These are phyloP conservation scores for Brasenia schreberi DNA, from an alignment of 164 flowering plant genomes.

Conservation along the genomic window DNA sequence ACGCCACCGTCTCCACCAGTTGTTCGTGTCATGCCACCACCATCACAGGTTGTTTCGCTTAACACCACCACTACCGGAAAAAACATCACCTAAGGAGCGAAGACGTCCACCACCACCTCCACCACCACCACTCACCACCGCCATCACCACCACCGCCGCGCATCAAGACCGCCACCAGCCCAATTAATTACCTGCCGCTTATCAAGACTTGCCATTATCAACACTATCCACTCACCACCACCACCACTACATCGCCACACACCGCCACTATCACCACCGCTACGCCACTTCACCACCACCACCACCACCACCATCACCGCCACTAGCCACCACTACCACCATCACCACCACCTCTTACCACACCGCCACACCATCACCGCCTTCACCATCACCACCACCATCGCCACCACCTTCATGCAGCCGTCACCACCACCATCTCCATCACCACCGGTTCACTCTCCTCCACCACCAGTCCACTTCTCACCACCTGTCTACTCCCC, in stretches of 20 bases:
- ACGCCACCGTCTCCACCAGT: constrained; percentile 5
- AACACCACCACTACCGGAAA: background rate
- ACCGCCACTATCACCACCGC: background rate
- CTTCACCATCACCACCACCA: constrained; percentile 3
- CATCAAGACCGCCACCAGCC: background rate
- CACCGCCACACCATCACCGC: background rate
- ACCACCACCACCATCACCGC: background rate
- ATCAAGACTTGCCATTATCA: too few relatives aligned
- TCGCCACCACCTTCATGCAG: background rate
- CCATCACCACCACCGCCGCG: background rate
- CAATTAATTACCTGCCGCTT: too few relatives aligned
- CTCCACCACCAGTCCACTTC: background rate
- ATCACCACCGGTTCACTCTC: too few relatives aligned
- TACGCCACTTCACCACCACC: background rate
- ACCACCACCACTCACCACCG: background rate
- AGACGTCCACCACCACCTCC: background rate
- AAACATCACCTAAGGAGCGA: too few relatives aligned
- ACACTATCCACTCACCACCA: background rate
- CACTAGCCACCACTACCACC: background rate
- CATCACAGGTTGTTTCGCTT: background rate
- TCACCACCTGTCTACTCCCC: background rate
- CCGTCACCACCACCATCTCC: constrained; percentile 1
- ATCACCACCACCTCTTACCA: background rate
- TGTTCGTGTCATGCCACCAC: background rate
- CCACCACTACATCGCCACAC: background rate